Conservation (phyloP, 192 early-diverging fungal species). For the Martensiomyces pterosporus region DNA sequence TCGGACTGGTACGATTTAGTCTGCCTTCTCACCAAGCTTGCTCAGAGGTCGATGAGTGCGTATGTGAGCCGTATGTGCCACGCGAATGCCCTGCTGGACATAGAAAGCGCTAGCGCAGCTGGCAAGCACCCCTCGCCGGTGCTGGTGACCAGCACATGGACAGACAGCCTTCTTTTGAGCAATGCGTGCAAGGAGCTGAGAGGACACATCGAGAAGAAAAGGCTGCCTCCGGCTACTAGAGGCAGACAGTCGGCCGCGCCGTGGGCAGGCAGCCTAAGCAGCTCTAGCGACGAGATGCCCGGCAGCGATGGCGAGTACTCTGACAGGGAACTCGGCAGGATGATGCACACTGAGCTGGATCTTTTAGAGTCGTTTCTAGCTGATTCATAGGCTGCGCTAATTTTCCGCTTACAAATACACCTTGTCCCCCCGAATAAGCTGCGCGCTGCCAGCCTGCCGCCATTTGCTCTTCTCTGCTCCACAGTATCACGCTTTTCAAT, state of each 20-base stretch:
- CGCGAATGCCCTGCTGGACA: slow-evolving; percentile 3
- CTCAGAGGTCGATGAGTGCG: slow-evolving; percentile 21
- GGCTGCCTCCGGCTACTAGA: too few relatives aligned
- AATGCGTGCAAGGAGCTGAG: not conserved
- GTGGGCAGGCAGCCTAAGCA: too few relatives aligned
- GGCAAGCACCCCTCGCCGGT: not conserved
- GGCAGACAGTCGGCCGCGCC: too few relatives aligned
- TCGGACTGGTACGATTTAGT: slow-evolving; percentile 15
- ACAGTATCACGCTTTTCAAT: too few relatives aligned
- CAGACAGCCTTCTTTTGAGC: not conserved
- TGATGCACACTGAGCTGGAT: slow-evolving; percentile 26
- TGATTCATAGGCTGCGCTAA: not conserved
- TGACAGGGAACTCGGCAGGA: not conserved
- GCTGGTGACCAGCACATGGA: not conserved
- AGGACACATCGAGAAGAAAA: not conserved
- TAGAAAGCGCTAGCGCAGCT: not conserved
- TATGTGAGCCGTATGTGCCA: slow-evolving; percentile 24
- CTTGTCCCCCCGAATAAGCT: too few relatives aligned
- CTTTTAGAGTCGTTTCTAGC: slow-evolving; percentile 8
- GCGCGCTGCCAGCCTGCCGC: too few relatives aligned
- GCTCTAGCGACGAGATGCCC: too few relatives aligned
- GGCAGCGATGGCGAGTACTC: not conserved
- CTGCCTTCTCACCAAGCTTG: slow-evolving; percentile 14
- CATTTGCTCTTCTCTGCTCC: too few relatives aligned
- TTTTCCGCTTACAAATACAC: not conserved